A percentile compares a stretch with the other conserved stretches of the same genome.
These are phyloP conservation scores for Dorcoceras hygrometricum DNA, from an alignment of 257 asterid species.

Conservation along the genomic window DNA sequence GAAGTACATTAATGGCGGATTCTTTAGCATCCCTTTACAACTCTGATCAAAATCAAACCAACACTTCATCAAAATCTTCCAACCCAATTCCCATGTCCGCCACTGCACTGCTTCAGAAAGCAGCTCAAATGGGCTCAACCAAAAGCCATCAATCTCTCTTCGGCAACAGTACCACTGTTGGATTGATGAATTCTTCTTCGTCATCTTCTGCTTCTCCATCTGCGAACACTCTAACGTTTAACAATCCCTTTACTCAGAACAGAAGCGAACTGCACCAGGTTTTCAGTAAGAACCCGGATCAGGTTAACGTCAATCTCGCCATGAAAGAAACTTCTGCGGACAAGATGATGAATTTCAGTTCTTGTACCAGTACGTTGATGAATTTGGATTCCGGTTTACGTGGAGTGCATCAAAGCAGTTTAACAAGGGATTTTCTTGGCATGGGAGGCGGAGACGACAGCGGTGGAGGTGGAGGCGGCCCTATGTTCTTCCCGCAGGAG, in stretches of 20 bases:
- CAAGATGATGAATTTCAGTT: conserved; percentile 38
- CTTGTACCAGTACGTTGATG: conserved; percentile 22
- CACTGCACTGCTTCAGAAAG: conserved; percentile 77
- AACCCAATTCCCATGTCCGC: conserved; percentile 46
- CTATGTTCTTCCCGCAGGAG: conserved; percentile 58
- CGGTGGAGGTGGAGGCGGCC: conserved; percentile 10
- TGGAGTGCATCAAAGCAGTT: conserved; percentile 37
- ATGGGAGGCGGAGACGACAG: conserved; percentile 57
- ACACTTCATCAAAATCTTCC: conserved; percentile 18
- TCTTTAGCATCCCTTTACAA: conserved; percentile 34
- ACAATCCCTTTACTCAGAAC: conserved; percentile 25
- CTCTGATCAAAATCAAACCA: conserved; percentile 20
- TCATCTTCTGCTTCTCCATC: conserved; percentile 49
- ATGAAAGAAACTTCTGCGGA: conserved; percentile 16
- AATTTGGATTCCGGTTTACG: conserved; percentile 38
- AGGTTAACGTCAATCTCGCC: conserved; percentile 11
- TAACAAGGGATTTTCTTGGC: conserved; percentile 91
- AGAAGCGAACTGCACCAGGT: conserved; percentile 48
- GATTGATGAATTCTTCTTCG: conserved; percentile 48
- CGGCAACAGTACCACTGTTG: conserved; percentile 37
- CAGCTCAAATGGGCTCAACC: conserved; percentile 86
- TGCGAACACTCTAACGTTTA: conserved; percentile 25
- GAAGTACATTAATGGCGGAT: conserved; percentile 21
- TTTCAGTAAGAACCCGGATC: conserved; percentile 35
- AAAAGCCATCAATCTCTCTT: conserved; percentile 47